A percentile compares a stretch with the other conserved stretches of the same genome.
phyloP scores from a whole-genome alignment of 352 stramenopile species.

The Phytophthora palmivora region DNA sequence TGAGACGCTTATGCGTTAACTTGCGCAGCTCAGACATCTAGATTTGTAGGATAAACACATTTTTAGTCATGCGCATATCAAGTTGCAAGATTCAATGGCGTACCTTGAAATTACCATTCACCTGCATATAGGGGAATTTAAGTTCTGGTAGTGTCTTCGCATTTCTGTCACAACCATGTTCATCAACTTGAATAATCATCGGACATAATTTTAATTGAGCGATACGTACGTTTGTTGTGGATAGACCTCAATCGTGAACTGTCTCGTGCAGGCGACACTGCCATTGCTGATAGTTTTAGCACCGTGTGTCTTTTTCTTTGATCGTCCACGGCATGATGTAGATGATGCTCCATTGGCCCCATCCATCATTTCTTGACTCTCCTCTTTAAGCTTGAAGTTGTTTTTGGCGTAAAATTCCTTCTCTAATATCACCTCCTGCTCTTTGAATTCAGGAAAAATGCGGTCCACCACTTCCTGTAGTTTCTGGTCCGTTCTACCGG shows the following conservation, averaged over 20 bases:
- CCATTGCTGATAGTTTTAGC: slow-evolving; percentile 5
- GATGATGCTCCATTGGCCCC: slow-evolving; percentile 15
- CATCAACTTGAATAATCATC: neutral
- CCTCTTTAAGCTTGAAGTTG: slow-evolving; percentile 60
- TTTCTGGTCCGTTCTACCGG: slow-evolving; percentile 69
- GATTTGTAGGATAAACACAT: neutral
- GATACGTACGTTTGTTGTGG: slow-evolving; percentile 43
- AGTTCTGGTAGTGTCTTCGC: slow-evolving; percentile 38
- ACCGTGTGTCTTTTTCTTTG: slow-evolving; percentile 16
- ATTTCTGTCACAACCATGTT: slow-evolving; percentile 22
- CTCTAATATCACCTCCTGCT: slow-evolving; percentile 53
- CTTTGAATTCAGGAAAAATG: slow-evolving; percentile 75
- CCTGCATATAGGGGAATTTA: slow-evolving; percentile 61
- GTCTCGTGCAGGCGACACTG: slow-evolving; percentile 8
- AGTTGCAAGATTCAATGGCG: neutral
- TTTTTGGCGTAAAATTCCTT: slow-evolving; percentile 71
- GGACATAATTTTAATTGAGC: neutral
- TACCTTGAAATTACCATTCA: slow-evolving; percentile 70
- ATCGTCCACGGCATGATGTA: slow-evolving; percentile 11
- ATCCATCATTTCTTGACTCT: slow-evolving; percentile 5
- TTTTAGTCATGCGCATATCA: neutral
- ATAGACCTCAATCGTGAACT: slow-evolving; percentile 56
- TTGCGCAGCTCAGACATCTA: slow-evolving; percentile 74
- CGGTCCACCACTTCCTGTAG: slow-evolving; percentile 79
- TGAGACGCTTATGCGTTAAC: slow-evolving; percentile 43